Evolutionary conservation across 768 basidiomycete species (phyloP), one percentile per base, ranked within the genome.

Genomic region (Rhodocollybia butyracea): DNA sequence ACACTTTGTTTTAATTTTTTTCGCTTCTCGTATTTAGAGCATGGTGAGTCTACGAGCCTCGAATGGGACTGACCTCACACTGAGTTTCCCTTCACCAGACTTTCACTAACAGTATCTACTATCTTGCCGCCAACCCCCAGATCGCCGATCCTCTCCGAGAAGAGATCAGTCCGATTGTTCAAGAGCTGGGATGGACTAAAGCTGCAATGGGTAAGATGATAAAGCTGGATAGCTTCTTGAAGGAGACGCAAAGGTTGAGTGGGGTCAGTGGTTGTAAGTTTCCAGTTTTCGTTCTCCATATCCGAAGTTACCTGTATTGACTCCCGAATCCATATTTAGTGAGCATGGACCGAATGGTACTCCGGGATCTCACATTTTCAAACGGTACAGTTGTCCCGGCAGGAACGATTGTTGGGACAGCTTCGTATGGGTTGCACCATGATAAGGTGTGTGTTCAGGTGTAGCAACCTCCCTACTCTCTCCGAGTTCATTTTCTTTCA

Each of bases 171-270:
- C 36, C 42, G 3, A 59, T 65, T 1, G 61, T 74, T 15, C 40
- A 40, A 2, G 61, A 67, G 27, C 57, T 73, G 3, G 72, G 73
- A 26, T 79, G 77, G 76, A 68, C 69, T 2, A 81, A 79, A 60
- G 62, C 62, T 15, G 70, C 73, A 0, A 60, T 78, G 55, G 66
- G 64, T 29, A 64, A 66, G 51, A 74, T 79, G 74, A 60, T 53
- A 41, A 71, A 71, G 55, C 38, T 78, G n/a, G 78, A 81, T 60
- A 79, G 77, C 59, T 77, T 79, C 62, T 24, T 79, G 42, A 75
- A 73, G 48, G 78, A 80, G 62, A 63, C 68, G 11, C 67, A 70
- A 59, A 62, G 76, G 7, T 26, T 72, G 19, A 61, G 61, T 29
- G 68, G 66, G 1, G 54, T 74, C 22, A 61, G 59, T 40, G 46